A percentile compares a stretch with the other conserved stretches of the same genome.
These are phyloP conservation scores for Colletotrichum plurivorum DNA, from an alignment of 2,329 filamentous ascomycete species.

Conservation along the genomic window DNA sequence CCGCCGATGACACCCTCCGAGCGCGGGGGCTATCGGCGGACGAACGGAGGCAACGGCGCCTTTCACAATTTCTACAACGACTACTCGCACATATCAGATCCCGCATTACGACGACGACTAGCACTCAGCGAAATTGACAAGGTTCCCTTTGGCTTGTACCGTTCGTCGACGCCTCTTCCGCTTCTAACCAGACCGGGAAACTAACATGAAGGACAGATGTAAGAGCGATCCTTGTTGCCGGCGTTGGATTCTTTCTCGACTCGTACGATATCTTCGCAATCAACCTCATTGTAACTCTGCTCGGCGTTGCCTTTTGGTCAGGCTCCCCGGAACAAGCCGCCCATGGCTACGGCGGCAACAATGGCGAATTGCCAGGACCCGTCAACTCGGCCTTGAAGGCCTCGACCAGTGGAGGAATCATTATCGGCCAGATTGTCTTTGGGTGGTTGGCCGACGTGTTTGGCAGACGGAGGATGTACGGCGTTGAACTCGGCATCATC, in stretches of 20 bases:
- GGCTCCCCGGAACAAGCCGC: slow-evolving; percentile 50
- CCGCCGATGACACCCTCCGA: slow-evolving; percentile 54
- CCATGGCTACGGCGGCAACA: slow-evolving; percentile 64
- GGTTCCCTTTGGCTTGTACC: slow-evolving; percentile 82
- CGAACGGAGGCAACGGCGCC: slow-evolving; percentile 75
- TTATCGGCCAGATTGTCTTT: slow-evolving; percentile 83
- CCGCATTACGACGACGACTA: slow-evolving; percentile 81
- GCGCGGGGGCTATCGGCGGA: slow-evolving; percentile 53
- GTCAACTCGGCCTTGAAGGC: slow-evolving; percentile 84
- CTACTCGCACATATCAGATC: slow-evolving; percentile 75
- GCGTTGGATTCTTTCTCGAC: slow-evolving; percentile 88
- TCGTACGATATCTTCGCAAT: slow-evolving; percentile 88
- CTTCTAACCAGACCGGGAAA: neutral
- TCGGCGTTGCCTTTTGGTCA: slow-evolving; percentile 84
- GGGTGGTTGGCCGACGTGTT: slow-evolving; percentile 83
- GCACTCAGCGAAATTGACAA: slow-evolving; percentile 86
- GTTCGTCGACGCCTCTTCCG: slow-evolving; percentile 48
- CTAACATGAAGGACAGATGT: slow-evolving; percentile 64
- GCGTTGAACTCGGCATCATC: slow-evolving; percentile 81
- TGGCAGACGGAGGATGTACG: slow-evolving; percentile 87
- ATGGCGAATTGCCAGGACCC: slow-evolving; percentile 71
- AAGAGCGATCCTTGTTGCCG: slow-evolving; percentile 81
- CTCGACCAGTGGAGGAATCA: slow-evolving; percentile 84
- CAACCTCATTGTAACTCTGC: slow-evolving; percentile 78
- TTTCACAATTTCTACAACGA: slow-evolving; percentile 84